A percentile compares a stretch with the other conserved stretches of the same genome.
Conservation (phyloP, 768 basidiomycete genomes). For the Hericium alpestre region DNA sequence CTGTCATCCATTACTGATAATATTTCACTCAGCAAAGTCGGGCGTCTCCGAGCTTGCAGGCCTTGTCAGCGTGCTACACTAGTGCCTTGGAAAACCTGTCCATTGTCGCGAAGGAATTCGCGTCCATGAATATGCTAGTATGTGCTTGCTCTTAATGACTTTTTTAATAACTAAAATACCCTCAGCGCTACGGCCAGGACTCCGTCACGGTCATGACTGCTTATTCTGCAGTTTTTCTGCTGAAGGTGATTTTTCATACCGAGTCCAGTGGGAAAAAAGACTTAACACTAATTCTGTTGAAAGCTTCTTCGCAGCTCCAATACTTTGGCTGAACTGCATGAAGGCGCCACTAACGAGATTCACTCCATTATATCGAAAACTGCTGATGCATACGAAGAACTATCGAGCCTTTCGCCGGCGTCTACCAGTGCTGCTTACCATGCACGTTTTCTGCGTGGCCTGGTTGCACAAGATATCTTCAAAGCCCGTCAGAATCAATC, state of each 20-base stretch:
- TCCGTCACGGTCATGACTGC: slow-evolving; percentile 80
- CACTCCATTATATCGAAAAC: slow-evolving; percentile 55
- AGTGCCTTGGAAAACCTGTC: slow-evolving; percentile 63
- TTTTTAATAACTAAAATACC: slow-evolving; percentile 5
- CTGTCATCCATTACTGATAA: slow-evolving; percentile 1
- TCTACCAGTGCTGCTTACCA: slow-evolving; percentile 59
- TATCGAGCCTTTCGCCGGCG: slow-evolving; percentile 48
- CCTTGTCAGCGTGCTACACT: slow-evolving; percentile 60
- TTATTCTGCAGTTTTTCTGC: slow-evolving; percentile 71
- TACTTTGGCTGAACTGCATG: slow-evolving; percentile 45
- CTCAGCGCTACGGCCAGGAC: slow-evolving; percentile 75
- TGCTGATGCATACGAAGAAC: slow-evolving; percentile 70
- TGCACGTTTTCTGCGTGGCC: slow-evolving; percentile 64
- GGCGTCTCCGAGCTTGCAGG: slow-evolving; percentile 51
- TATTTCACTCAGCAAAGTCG: slow-evolving; percentile 36
- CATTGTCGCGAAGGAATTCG: slow-evolving; percentile 67
- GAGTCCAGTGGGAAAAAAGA: no score
- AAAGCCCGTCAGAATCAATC: slow-evolving; percentile 25
- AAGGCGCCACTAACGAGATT: slow-evolving; percentile 54
- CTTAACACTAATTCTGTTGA: slow-evolving; percentile 2
- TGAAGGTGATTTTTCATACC: slow-evolving; percentile 41
- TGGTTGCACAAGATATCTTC: slow-evolving; percentile 55
- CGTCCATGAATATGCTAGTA: slow-evolving; percentile 63
- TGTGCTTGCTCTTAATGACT: slow-evolving; percentile 14
- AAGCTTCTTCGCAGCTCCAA: slow-evolving; percentile 64